phyloP scores from a whole-genome alignment of 495 filamentous ascomycete genomes.

The Geoglossum glabrum region DNA sequence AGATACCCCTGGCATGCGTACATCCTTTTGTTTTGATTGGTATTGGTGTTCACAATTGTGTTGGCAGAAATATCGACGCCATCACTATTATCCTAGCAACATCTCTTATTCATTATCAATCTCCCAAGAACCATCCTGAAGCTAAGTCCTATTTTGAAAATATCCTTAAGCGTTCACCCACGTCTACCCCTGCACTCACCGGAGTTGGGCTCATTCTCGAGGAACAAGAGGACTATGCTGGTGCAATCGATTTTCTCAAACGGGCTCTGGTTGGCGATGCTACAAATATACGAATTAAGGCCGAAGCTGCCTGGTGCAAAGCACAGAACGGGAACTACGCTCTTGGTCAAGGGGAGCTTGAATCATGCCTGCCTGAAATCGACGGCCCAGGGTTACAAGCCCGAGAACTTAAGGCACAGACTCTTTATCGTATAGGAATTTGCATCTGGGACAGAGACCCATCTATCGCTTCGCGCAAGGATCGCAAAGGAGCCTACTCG shows the following conservation, averaged over 20 bases:
- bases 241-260: slow-evolving; percentile 58
- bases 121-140: slow-evolving; percentile 74
- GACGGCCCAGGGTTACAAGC: slow-evolving; percentile 31
- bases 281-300: slow-evolving; percentile 50
- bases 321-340: slow-evolving; percentile 59
- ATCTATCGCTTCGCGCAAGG: slow-evolving; percentile 48
- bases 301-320: slow-evolving; percentile 78
- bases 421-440: slow-evolving; percentile 69
- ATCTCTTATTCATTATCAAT: slow-evolving; percentile 66
- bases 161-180: slow-evolving; percentile 49
- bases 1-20: not conserved
- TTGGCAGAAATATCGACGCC: slow-evolving; percentile 36
- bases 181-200: slow-evolving; percentile 60
- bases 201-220: slow-evolving; percentile 81
- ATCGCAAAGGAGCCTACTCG: slow-evolving; percentile 57
- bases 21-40: not conserved
- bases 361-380: slow-evolving; percentile 42
- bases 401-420: slow-evolving; percentile 59
- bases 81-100: slow-evolving; percentile 62
- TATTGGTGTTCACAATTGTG: not conserved
- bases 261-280: slow-evolving; percentile 52
- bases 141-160: slow-evolving; percentile 64
- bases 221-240: slow-evolving; percentile 68
- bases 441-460: slow-evolving; percentile 72
- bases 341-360: slow-evolving; percentile 42